Evolutionary conservation across 352 stramenopile species (phyloP).

Genomic region (Phytophthora europaea): DNA sequence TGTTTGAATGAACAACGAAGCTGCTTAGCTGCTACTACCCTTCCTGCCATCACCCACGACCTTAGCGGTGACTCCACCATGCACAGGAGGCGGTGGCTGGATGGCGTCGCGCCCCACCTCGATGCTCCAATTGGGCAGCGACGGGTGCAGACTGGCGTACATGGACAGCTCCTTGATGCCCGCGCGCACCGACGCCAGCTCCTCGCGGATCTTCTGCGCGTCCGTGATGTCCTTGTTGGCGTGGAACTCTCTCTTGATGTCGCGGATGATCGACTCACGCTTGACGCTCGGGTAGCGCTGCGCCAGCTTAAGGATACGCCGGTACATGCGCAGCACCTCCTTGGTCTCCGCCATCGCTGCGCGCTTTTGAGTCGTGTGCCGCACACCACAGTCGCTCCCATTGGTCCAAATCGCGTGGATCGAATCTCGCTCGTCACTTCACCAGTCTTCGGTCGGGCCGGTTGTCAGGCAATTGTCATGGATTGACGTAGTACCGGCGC

Average conservation of each 20-base stretch:
- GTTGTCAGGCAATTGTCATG: no score
- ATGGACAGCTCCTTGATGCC: constrained; percentile 83
- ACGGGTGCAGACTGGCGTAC: constrained; percentile 77
- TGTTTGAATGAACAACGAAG: neutral
- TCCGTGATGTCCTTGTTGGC: constrained; percentile 77
- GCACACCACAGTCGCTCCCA: constrained; percentile 15
- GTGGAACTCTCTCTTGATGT: constrained; percentile 91
- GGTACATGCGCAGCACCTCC: constrained; percentile 83
- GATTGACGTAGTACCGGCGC: constrained; percentile 63
- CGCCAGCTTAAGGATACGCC: constrained; percentile 85
- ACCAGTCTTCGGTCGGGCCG: constrained; percentile 37
- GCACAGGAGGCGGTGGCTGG: constrained; percentile 20
- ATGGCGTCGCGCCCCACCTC: constrained; percentile 73
- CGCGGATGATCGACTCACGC: constrained; percentile 78
- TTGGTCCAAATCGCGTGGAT: constrained; percentile 36
- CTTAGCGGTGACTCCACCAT: constrained; percentile 50
- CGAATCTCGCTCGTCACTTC: constrained; percentile 31
- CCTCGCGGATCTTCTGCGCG: constrained; percentile 65
- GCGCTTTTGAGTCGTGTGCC: constrained; percentile 17
- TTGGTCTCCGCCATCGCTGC: constrained; percentile 50
- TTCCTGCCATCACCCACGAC: constrained; percentile 52
- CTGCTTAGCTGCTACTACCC: constrained; percentile 18
- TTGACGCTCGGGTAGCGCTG: constrained; percentile 89
- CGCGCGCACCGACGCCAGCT: constrained; percentile 70
- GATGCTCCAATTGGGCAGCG: constrained; percentile 70